phyloP scores from a whole-genome alignment of 768 basidiomycete species.

The Amanita molliuscula region DNA sequence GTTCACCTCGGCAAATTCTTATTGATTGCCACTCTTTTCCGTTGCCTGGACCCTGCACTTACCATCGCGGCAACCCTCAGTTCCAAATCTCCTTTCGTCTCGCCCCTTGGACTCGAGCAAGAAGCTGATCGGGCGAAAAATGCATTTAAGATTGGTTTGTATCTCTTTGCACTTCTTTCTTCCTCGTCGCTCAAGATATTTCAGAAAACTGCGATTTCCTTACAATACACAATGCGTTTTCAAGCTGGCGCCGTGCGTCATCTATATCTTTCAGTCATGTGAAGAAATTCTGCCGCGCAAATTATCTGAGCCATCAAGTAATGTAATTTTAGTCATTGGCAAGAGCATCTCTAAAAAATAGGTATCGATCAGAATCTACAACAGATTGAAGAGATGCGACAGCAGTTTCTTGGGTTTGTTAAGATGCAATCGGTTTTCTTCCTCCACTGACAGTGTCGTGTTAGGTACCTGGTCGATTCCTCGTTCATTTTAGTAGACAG shows the following conservation, averaged over 20 bases:
- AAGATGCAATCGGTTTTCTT: constrained; percentile 1
- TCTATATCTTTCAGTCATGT: constrained; percentile 44
- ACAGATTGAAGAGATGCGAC: constrained; percentile 93
- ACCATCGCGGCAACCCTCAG: constrained; percentile 91
- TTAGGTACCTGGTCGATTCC: constrained; percentile 82
- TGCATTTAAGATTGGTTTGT: constrained; percentile 65
- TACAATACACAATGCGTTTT: constrained; percentile 85
- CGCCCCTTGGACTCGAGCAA: constrained; percentile 78
- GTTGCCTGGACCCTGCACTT: constrained; percentile 91
- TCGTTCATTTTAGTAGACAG: constrained; percentile 66
- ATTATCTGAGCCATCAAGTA: constrained; percentile 80
- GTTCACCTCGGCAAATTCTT: constrained; percentile 95
- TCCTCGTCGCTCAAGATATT: not conserved
- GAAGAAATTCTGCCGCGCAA: constrained; percentile 68
- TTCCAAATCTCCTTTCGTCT: constrained; percentile 87
- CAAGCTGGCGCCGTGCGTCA: constrained; percentile 74
- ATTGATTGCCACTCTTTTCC: constrained; percentile 72
- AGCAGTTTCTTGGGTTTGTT: constrained; percentile 69
- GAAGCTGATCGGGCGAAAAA: constrained; percentile 81
- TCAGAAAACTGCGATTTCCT: constrained; percentile 92
- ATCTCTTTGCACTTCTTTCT: not conserved
- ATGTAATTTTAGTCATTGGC: not conserved
- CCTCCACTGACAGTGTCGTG: not conserved
- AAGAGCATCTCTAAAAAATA: not conserved
- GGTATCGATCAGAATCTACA: constrained; percentile 59